Evolutionary conservation across 192 early-diverging fungal genomes (phyloP).

Genomic region (Chytriomyces sp.): DNA sequence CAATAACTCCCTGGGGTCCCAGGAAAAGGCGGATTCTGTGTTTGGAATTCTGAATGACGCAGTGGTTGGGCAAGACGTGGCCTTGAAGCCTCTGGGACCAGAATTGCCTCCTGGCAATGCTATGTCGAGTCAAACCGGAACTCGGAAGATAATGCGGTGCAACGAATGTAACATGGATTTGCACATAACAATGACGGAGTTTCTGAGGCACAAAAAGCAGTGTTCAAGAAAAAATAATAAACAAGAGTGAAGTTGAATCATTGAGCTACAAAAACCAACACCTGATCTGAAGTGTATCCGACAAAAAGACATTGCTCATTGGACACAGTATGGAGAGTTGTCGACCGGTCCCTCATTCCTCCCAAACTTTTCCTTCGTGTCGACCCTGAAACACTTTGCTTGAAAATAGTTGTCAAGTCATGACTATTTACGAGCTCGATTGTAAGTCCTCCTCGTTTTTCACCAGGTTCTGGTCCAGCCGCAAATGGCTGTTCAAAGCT

Average conservation of each 20-base stretch:
- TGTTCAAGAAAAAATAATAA: not conserved
- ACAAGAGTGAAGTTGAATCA: not conserved
- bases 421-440: not conserved
- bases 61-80: too few species aligned
- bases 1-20: not conserved
- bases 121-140: not conserved
- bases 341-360: not conserved
- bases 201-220: conserved; percentile 34
- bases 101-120: not conserved
- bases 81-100: not conserved
- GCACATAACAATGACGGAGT: conserved; percentile 28
- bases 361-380: not conserved
- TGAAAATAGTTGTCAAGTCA: not conserved
- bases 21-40: not conserved
- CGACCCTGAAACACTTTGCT: not conserved
- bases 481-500: not conserved
- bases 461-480: not conserved
- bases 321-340: not conserved
- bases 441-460: not conserved
- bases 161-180: conserved; percentile 22
- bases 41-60: not conserved
- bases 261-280: not conserved
- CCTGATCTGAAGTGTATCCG: not conserved
- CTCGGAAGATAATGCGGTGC: conserved; percentile 19
- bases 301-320: conserved; percentile 5